Percentiles rank a stretch among this genome's conserved stretches.
These are phyloP conservation scores for Entomortierella chlamydospora DNA, from an alignment of 192 early-diverging fungal species.

Conservation along the genomic window DNA sequence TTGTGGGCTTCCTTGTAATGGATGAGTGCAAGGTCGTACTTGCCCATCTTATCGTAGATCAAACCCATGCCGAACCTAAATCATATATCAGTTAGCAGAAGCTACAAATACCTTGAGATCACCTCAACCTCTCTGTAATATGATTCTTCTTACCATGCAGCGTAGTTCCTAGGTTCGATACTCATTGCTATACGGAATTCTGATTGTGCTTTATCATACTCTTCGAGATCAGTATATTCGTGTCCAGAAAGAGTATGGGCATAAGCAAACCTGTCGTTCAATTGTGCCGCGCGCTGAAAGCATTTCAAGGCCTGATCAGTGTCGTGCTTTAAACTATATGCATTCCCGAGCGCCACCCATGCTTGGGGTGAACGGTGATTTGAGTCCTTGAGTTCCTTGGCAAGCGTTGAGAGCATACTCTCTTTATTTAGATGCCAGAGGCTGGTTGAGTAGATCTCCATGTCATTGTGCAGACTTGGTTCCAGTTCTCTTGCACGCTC, in stretches of 20 bases:
- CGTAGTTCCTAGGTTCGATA: slow-evolving; percentile 82
- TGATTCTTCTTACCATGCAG: slow-evolving; percentile 76
- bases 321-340: slow-evolving; percentile 80
- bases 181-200: slow-evolving; percentile 79
- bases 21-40: slow-evolving; percentile 76
- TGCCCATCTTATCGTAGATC: slow-evolving; percentile 77
- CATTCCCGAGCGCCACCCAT: slow-evolving; percentile 83
- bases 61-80: slow-evolving; percentile 83
- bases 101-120: not conserved
- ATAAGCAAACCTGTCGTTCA: slow-evolving; percentile 75
- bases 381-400: slow-evolving; percentile 75
- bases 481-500: slow-evolving; percentile 67
- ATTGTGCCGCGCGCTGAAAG: slow-evolving; percentile 80
- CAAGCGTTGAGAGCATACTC: slow-evolving; percentile 76
- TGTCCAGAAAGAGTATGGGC: slow-evolving; percentile 89
- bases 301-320: slow-evolving; percentile 81
- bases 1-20: slow-evolving; percentile 78
- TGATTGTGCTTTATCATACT: slow-evolving; percentile 78
- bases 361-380: slow-evolving; percentile 81
- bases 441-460: slow-evolving; percentile 88
- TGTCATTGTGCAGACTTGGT: slow-evolving; percentile 76
- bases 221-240: slow-evolving; percentile 80
- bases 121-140: too few relatives aligned
- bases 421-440: slow-evolving; percentile 89
- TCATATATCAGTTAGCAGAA: not conserved